A percentile compares a stretch with the other conserved stretches of the same genome.
These are phyloP conservation scores for Madurella fahalii DNA, from an alignment of 2,329 filamentous ascomycete genomes.

Conservation along the genomic window DNA sequence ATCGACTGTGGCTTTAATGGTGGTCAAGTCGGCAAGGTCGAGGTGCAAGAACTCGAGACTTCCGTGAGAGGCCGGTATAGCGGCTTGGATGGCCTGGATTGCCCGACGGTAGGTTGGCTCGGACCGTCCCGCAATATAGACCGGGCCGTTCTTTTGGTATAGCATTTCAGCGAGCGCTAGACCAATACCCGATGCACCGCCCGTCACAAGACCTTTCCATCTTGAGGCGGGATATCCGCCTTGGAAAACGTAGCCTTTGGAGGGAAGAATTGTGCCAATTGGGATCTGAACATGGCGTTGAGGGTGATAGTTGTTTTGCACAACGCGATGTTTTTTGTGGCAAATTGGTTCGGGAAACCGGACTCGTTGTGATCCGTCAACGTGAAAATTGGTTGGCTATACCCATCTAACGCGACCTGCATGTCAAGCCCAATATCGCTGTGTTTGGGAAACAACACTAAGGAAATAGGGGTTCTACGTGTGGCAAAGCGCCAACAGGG, in stretches of 20 bases:
- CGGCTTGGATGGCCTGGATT: slow-evolving; percentile 37
- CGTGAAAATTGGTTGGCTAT: no score
- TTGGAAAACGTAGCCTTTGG: slow-evolving; percentile 15
- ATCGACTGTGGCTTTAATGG: slow-evolving; percentile 27
- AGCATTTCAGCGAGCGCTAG: slow-evolving; percentile 46
- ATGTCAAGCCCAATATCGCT: no score
- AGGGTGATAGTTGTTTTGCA: no score
- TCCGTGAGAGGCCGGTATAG: slow-evolving; percentile 31
- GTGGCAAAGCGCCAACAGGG: no score
- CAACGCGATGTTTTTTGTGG: no score
- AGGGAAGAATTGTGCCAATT: slow-evolving; percentile 16
- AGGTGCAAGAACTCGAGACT: slow-evolving; percentile 38
- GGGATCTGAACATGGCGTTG: slow-evolving; percentile 1
- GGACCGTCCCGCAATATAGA: slow-evolving; percentile 47
- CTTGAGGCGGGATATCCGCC: slow-evolving; percentile 6
- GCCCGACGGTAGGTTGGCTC: slow-evolving; percentile 38
- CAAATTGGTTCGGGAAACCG: no score
- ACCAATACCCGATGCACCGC: slow-evolving; percentile 36
- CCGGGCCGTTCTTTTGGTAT: slow-evolving; percentile 45
- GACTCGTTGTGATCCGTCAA: no score
- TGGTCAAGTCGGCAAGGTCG: slow-evolving; percentile 34
- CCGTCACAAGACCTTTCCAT: slow-evolving; percentile 40
- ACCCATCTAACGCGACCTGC: no score
- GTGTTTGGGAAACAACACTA: no score
- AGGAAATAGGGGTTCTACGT: no score